Conservation (phyloP, 2,329 filamentous ascomycete genomes). For the Chaetomium olivaceum region DNA sequence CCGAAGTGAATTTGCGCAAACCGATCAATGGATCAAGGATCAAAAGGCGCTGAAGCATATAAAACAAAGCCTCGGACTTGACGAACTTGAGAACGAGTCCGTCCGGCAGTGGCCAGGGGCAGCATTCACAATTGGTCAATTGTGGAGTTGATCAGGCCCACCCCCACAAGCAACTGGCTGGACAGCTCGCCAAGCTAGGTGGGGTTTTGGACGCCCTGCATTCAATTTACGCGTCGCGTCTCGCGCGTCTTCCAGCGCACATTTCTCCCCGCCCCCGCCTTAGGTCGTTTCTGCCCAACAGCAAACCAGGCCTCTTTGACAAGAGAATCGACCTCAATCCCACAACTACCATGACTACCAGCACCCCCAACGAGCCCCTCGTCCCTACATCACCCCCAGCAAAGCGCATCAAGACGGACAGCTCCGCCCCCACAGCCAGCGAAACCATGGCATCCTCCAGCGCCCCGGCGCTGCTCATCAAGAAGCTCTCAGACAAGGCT, state of each 20-base stretch:
- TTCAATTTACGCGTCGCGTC: conserved; percentile 24
- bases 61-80: neutral
- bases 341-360: conserved; percentile 37
- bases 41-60: neutral
- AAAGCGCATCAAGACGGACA: conserved; percentile 73
- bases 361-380: conserved; percentile 39
- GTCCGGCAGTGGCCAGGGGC: neutral
- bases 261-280: neutral
- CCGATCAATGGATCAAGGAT: no score
- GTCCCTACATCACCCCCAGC: conserved; percentile 69
- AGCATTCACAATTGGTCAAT: conserved; percentile 10
- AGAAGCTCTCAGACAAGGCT: conserved; percentile 82
- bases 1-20: neutral
- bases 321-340: neutral
- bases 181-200: neutral
- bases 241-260: conserved; percentile 15
- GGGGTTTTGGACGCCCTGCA: neutral
- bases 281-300: conserved; percentile 1
- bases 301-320: neutral
- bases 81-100: neutral
- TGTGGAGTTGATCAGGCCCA: neutral
- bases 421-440: conserved; percentile 28
- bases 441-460: conserved; percentile 37
- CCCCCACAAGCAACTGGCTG: neutral
- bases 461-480: conserved; percentile 71